phyloP scores from a whole-genome alignment of 2,329 filamentous ascomycete species.

The Nigrospora sphaerica region DNA sequence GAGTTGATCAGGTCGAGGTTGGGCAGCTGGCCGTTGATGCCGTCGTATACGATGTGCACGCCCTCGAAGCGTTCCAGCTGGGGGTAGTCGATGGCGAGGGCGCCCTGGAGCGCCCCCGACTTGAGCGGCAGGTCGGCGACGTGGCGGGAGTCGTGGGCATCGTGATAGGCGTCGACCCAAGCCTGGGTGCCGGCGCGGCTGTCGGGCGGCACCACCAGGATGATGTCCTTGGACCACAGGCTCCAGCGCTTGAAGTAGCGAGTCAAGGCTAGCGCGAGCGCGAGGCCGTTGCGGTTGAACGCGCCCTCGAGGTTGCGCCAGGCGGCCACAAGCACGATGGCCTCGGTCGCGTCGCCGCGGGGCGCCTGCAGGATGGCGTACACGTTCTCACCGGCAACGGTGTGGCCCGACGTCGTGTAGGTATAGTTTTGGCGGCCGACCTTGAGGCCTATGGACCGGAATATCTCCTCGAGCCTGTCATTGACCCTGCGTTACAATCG shows the following conservation, averaged over 20 bases:
- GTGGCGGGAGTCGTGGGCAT: constrained; percentile 65
- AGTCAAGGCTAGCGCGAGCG: constrained; percentile 77
- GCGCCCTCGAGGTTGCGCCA: constrained; percentile 77
- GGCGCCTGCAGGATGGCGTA: constrained; percentile 93
- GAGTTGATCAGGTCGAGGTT: constrained; percentile 97
- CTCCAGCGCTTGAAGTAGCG: constrained; percentile 98
- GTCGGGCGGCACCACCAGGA: constrained; percentile 82
- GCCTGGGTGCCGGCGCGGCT: constrained; percentile 87
- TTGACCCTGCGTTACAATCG: constrained; percentile 42
- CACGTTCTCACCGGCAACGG: constrained; percentile 75
- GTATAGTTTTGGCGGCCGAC: constrained; percentile 82
- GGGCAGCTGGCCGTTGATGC: constrained; percentile 88
- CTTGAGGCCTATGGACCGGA: constrained; percentile 76
- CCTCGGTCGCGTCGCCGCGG: constrained; percentile 91
- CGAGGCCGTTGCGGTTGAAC: constrained; percentile 80
- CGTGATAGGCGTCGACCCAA: constrained; percentile 97
- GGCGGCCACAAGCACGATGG: constrained; percentile 84
- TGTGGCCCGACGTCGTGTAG: constrained; percentile 70
- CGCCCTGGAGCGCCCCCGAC: constrained; percentile 87
- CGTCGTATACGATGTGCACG: constrained; percentile 89
- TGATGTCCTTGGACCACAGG: constrained; percentile 97
- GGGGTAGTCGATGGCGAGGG: constrained; percentile 88
- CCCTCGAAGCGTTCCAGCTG: constrained; percentile 79
- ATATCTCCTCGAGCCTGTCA: constrained; percentile 65
- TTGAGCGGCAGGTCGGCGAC: constrained; percentile 80